Evolutionary conservation across 2,329 filamentous ascomycete species (phyloP).

Genomic region (Stachybotrys echinatus): DNA sequence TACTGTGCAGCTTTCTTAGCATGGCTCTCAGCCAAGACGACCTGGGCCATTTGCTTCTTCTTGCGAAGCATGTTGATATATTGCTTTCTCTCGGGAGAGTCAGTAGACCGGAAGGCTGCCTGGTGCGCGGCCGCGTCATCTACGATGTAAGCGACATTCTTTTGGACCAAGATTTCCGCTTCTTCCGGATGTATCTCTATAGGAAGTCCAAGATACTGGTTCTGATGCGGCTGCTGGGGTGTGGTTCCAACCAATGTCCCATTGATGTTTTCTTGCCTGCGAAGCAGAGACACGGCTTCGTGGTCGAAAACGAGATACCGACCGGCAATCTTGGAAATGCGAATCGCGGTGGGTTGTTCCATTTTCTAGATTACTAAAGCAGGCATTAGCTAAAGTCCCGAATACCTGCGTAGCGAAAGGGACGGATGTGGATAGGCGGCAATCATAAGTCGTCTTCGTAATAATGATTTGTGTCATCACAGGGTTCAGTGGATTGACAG

Average conservation of each 20-base stretch:
- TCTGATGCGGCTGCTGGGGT: constrained; percentile 90
- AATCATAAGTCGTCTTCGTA: constrained; percentile 41
- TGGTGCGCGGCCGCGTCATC: constrained; percentile 73
- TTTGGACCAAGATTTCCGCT: constrained; percentile 72
- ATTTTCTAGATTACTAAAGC: constrained; percentile 5
- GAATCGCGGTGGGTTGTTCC: constrained; percentile 43
- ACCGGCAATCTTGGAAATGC: constrained; percentile 74
- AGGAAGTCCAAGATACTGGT: constrained; percentile 85
- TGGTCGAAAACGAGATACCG: constrained; percentile 89
- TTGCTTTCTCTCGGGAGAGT: constrained; percentile 49
- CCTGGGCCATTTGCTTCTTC: constrained; percentile 36
- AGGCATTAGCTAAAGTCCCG: background rate
- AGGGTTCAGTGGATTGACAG: constrained; percentile 56
- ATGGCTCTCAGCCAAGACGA: constrained; percentile 31
- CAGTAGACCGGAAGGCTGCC: constrained; percentile 53
- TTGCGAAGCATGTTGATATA: constrained; percentile 57
- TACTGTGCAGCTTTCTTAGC: constrained; percentile 18
- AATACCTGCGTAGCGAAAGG: background rate
- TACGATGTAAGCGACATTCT: constrained; percentile 70
- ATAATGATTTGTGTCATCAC: constrained; percentile 37
- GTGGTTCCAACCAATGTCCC: constrained; percentile 83
- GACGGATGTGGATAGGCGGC: background rate
- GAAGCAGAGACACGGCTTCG: constrained; percentile 70
- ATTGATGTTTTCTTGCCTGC: constrained; percentile 76
- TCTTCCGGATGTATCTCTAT: constrained; percentile 90